Evolutionary conservation across 176 grass and related monocot species (phyloP), one percentile per base, ranked within the genome.

Genomic region (Avena sativa): DNA sequence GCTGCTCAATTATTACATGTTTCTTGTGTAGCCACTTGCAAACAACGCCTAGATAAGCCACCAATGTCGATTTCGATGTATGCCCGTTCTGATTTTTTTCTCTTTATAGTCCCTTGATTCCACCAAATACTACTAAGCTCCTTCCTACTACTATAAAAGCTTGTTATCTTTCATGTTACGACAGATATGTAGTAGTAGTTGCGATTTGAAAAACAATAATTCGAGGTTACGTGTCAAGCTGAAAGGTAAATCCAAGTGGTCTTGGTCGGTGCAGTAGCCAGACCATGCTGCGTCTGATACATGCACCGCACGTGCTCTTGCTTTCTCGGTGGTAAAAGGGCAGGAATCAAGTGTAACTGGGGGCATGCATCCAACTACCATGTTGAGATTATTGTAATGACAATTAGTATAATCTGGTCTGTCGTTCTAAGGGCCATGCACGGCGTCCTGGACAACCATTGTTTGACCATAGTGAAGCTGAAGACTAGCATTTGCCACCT

Each of bases 381-480:
- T 63, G 16, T 84, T 44, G 81, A 34, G 19, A 77, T 36, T 56
- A 56, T 77, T 9, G 26, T 20, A 77, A 19, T 56, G 50, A 2
- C 74, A 55, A 76, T 71, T 38, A 28, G 28, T 28, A 32, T 40
- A 59, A 48, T 23, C 19, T 57, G 81, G 56, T 69, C 84, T 79
- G 65, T 69, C 65, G 23, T 48, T 40, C 71, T 21, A 40, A 49
- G 20, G 50, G 83, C 16, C 81, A 38, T 74, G 79, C 71, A 52
- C 10, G 50, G 63, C 65, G 58, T 47, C 66, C 66, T 79, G n/a
- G 52, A 74, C 71, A 88, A 47, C 57, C 20, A 85, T 73, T 49
- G 82, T 88, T 91, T 86, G 90, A 88, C 86, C 71, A 25, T 44
- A 55, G 78, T 81, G 62, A 71, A 81, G 76, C 63, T 47, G 55